phyloP scores from a whole-genome alignment of 2,329 filamentous ascomycete genomes.

The Delphinella strobiligena region DNA sequence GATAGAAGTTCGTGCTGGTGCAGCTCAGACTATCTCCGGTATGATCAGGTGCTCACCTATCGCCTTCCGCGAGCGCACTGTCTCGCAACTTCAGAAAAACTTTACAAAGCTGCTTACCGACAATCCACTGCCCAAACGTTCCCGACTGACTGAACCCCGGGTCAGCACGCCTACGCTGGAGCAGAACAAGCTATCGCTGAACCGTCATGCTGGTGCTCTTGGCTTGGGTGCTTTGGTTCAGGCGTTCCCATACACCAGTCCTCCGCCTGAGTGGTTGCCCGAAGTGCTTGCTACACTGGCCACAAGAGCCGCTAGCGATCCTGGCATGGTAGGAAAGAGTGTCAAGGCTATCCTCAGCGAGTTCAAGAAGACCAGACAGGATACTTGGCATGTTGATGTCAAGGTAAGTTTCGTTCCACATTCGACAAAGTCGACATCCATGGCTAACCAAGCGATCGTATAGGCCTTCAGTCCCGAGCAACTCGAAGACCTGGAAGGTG shows the following conservation, averaged over 20 bases:
- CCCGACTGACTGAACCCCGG: constrained; percentile 20
- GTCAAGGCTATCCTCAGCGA: constrained; percentile 90
- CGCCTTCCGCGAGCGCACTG: constrained; percentile 64
- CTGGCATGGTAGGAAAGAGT: constrained; percentile 86
- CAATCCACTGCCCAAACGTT: constrained; percentile 72
- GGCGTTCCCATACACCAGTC: constrained; percentile 91
- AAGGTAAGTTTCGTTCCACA: constrained; percentile 53
- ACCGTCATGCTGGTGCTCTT: constrained; percentile 79
- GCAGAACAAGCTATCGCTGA: constrained; percentile 64
- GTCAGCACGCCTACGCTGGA: constrained; percentile 55
- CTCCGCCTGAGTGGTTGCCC: constrained; percentile 87
- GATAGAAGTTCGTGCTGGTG: constrained; percentile 85
- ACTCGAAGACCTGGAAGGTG: constrained; percentile 86
- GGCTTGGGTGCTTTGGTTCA: constrained; percentile 85
- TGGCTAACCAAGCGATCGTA: constrained; percentile 10
- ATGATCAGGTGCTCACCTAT: constrained; percentile 95
- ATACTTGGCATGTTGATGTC: constrained; percentile 96
- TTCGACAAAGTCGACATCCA: constrained; percentile 6
- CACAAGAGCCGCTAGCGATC: constrained; percentile 72
- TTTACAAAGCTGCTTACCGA: constrained; percentile 68
- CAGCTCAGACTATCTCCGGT: constrained; percentile 83
- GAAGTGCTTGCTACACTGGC: constrained; percentile 80
- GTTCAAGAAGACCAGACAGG: constrained; percentile 98
- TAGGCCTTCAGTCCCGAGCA: constrained; percentile 81
- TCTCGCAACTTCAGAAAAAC: constrained; percentile 60